Base-by-base conservation (phyloP, 441 rosid genomes). In the Erodium moschatum region DNA sequence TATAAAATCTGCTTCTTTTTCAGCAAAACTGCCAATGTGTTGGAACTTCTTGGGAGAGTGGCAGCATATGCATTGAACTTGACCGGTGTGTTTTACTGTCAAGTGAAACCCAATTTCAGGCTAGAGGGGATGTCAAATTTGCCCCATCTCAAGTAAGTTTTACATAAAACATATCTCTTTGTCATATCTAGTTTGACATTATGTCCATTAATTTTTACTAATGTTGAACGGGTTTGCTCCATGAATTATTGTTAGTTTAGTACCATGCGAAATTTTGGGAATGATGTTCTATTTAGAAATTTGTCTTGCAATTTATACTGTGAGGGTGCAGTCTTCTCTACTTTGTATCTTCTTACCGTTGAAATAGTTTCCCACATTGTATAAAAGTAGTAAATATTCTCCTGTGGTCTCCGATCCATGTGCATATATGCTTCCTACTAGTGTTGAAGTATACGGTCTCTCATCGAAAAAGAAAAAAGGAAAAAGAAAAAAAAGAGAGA, bases 41-140 rank as follows among this genome's bases (percentile, higher is more conserved):
- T 95, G 80, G 84, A 83, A 66, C 86, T 90, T 82, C 83, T 95
- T 68, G 87, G 91, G 56, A 95, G 86, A 86, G 97, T 90, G 79
- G 97, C 98, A 74, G 74, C 85, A 5, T 87, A 80, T 77, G 97
- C 97, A 62, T 78, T 95, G 84, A 77, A 79, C 27, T 76, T 90
- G 76, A 92, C 98, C 21, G 98, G 97, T 60, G 83, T 95, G 85
- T 90, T 92, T 78, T 92, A 89, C 78, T 79, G 87, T 74, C 89
- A 82, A 82, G 83, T 90, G 69, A 86, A 85, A 20, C 82, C 96
- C 56, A 74, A 78, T 70, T 77, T 81, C 84, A 85, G 65, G 74
- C 77, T 79, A 31, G 92, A 86, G 33, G 96, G 80, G 24, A 77
- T 78, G 20, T 66, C 68, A 72, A 72, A 78, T 58, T 72, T 78